Conservation (phyloP, 2,329 filamentous ascomycete species). For the Ceratocystis variospora region DNA sequence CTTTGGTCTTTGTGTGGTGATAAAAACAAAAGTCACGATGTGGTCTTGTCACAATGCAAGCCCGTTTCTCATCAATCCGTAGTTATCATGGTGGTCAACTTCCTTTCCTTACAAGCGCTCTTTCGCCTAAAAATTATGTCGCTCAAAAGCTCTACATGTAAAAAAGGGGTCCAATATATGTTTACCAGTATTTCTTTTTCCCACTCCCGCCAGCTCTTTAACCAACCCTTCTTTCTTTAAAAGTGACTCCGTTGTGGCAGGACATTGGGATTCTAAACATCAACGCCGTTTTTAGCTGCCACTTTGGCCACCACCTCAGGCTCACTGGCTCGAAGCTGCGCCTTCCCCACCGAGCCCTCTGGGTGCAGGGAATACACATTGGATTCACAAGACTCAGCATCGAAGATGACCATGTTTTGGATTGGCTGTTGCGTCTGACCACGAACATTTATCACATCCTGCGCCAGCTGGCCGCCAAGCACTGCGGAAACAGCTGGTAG, state of each 20-base stretch:
- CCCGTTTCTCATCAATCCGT: background rate
- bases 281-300: constrained; percentile 6
- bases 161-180: background rate
- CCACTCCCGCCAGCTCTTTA: too few species aligned
- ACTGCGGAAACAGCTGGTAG: constrained; percentile 78
- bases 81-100: background rate
- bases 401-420: constrained; percentile 87
- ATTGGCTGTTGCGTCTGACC: constrained; percentile 85
- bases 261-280: constrained; percentile 7
- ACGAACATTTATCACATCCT: constrained; percentile 94
- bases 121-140: background rate
- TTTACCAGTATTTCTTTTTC: background rate
- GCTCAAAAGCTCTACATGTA: background rate
- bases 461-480: constrained; percentile 76
- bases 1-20: background rate
- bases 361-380: constrained; percentile 74
- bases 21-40: background rate
- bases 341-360: constrained; percentile 30
- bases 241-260: background rate
- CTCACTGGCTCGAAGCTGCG: constrained; percentile 8
- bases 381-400: constrained; percentile 66
- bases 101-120: background rate
- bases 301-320: constrained; percentile 6
- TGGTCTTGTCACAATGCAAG: background rate
- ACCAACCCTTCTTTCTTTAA: background rate